Percentiles rank a stretch among this genome's conserved stretches.
Conservation (phyloP, 148 eudicot genomes). For the Heliamphora exappendiculata region DNA sequence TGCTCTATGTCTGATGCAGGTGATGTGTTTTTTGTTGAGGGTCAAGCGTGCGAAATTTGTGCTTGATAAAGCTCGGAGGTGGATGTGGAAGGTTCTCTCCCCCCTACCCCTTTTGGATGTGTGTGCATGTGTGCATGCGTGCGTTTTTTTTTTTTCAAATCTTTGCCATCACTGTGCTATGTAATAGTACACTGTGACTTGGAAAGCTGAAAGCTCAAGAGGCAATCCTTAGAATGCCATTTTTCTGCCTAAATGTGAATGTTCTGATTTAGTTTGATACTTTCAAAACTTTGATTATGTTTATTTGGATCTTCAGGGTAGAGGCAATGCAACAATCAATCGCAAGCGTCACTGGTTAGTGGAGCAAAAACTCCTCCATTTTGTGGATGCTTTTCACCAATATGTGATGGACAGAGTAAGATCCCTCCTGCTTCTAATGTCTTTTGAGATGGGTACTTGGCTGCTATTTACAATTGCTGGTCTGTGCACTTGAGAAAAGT, state of each 20-base stretch:
- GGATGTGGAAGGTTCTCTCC: conserved; percentile 90
- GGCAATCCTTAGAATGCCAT: not conserved
- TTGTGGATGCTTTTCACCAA: conserved; percentile 99
- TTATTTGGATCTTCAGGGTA: conserved; percentile 37
- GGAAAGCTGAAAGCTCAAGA: conserved; percentile 10
- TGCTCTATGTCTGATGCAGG: conserved; percentile 37
- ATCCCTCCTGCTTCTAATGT: conserved; percentile 7
- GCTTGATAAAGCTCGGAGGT: conserved; percentile 87
- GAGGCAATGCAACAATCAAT: conserved; percentile 48
- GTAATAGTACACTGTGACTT: not conserved
- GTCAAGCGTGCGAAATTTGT: conserved; percentile 92
- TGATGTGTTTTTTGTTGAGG: conserved; percentile 87
- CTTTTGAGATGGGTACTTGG: not conserved
- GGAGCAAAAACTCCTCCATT: conserved; percentile 92
- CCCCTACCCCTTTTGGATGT: not conserved
- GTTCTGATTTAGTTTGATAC: not conserved
- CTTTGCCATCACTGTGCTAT: not conserved
- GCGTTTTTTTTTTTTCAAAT: not conserved
- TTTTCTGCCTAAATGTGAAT: not conserved
- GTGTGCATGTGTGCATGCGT: not conserved
- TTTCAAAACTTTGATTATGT: not conserved
- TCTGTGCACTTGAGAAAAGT: not conserved
- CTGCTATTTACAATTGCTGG: not conserved
- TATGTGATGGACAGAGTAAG: conserved; percentile 98
- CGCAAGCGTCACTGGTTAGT: conserved; percentile 80